Conservation (phyloP, 2,329 filamentous ascomycete species). For the Cercospora sesami region DNA sequence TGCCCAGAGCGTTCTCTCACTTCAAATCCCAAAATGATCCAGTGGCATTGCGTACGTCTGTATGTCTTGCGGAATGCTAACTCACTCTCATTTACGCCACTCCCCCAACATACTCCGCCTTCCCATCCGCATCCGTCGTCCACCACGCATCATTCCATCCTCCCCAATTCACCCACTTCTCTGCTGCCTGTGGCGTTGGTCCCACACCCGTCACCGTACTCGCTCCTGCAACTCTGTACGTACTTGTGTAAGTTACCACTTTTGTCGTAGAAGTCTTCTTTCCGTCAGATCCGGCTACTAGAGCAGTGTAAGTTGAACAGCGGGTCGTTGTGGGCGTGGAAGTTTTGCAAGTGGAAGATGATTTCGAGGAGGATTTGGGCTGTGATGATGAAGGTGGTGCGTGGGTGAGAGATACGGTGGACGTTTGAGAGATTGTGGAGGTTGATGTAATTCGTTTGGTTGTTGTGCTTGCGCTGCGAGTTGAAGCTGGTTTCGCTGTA, state of each 20-base stretch:
- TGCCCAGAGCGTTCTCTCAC: neutral
- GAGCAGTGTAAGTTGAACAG: neutral
- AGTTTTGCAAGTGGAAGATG: neutral
- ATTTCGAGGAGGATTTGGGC: neutral
- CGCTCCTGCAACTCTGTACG: neutral
- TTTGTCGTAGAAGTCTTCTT: neutral
- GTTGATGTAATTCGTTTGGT: neutral
- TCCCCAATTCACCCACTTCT: conserved; percentile 2
- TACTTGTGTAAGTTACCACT: neutral
- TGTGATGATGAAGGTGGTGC: neutral
- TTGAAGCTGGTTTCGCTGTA: neutral
- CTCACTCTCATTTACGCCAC: no score
- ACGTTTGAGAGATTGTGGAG: neutral
- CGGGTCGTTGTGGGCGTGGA: neutral
- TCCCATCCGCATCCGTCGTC: conserved; percentile 9
- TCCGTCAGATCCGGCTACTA: neutral
- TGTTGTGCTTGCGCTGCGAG: neutral
- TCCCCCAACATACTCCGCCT: conserved; percentile 1
- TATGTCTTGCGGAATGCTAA: no score
- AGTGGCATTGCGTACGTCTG: no score
- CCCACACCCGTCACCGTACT: neutral
- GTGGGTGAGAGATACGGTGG: neutral
- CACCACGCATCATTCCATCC: conserved; percentile 9
- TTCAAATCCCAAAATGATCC: no score
- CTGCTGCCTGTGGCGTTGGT: neutral